Evolutionary conservation across 192 early-diverging fungal genomes (phyloP), one percentile per base, ranked within the genome.

Genomic region (Diversispora eburnea): DNA sequence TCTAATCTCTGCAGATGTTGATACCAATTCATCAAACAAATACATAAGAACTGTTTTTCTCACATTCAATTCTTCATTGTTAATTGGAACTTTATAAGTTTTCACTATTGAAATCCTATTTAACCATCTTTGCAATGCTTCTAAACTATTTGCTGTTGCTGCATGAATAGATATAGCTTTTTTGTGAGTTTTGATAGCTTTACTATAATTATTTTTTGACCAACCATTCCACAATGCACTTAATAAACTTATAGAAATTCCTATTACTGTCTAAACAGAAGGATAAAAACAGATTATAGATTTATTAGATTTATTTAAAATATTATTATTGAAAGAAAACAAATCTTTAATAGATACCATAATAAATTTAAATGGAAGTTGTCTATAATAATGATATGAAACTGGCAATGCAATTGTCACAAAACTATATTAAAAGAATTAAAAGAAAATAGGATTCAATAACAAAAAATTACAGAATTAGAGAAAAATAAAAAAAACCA

Each of bases 51-150:
- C 15, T 8, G 2, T 17, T 43, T 63, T 63, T 63, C 61, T 63
- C 3, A 33, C 39, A 45, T 39, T 43, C 13, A 63, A 42, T 43
- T 63, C 61, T 3, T 63, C 17, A 45, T 63, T 45, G 43, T 63
- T 63, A 33, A 63, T 63, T 63, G 61, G 61, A 43, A 63, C n/a
- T 63, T 45, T 63, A 63, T 41, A 63, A 45, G 17, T 63, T 45
- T 45, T 20, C 33, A 63, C 61, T 8, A 63, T 43, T 8, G 61
- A 63, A 63, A 63, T 46, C 8, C 61, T 63, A 63, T 63, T 63
- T 45, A 63, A 46, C 61, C 61, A 63, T 45, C 61, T 63, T 63
- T 63, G 42, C 8, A 63, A 63, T 45, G 61, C 12, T n/a, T 63
- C 61, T 45, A 63, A 42, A 43, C 61, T 63, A 17, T 63, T 15